Evolutionary conservation across 2,329 filamentous ascomycete species (phyloP), one percentile per base, ranked within the genome.

Genomic region (Didymella exigua): DNA sequence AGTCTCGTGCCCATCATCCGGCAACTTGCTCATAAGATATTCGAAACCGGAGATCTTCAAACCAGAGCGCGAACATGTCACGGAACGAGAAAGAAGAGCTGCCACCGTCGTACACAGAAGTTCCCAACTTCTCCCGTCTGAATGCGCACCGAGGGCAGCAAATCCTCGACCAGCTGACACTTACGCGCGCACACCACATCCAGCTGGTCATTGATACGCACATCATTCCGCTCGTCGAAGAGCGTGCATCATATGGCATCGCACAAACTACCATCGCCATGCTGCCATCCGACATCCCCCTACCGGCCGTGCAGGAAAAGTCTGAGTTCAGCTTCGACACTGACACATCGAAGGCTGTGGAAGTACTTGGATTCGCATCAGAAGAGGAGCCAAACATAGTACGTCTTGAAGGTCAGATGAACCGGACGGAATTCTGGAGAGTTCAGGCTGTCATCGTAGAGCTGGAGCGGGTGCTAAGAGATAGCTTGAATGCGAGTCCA

Each of bases 251-350:
- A 10, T 73, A 74, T 27, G 78, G 77, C 24, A 74, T 80, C 33
- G 74, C 76, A 14, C 75, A 75, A 55, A 77, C 76, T 13, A 77
- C 72, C 11, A 74, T 80, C 53, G 70, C 79, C 27, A 68, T 81
- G 13, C 64, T 81, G 0, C 78, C 78, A 9, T 78, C 77, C 3
- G 76, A 78, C 54, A 71, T 76, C 9, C 65, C 69, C 4, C 50
- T 71, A 2, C 64, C 69, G 0, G 27, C 59, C 4, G 50, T 57
- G 3, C 42, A 49, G 33, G 65, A 67, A 42, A 71, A 69, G 14
- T 69, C 68, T 6, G 69, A 72, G 19, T 72, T 67, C 60, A 68
- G 63, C 30, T 73, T 72, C 55, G 66, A 67, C 30, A 62, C 45
- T 21, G 45, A 40, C 10, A 51, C 37, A 40, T 54, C 38, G 13